phyloP scores from a whole-genome alignment of 2,329 filamentous ascomycete species.

The Sclerotiophoma versabilis region DNA sequence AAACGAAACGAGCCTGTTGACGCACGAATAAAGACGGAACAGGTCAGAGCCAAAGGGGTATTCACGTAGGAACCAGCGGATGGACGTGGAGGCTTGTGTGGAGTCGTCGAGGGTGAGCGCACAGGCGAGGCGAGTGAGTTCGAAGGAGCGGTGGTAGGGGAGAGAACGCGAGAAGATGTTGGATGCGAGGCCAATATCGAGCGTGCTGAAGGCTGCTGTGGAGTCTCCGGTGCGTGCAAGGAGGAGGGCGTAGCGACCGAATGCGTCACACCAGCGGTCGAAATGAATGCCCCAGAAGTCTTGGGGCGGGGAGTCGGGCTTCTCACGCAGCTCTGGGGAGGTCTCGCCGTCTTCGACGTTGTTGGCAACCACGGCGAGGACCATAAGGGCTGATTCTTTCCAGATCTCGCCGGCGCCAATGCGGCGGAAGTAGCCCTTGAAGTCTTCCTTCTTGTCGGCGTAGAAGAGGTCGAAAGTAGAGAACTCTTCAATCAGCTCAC shows the following conservation, averaged over 20 bases:
- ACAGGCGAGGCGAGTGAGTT: constrained; percentile 83
- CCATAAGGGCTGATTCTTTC: constrained; percentile 45
- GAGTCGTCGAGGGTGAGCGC: constrained; percentile 80
- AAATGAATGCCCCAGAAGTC: constrained; percentile 82
- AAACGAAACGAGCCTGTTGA: constrained; percentile 79
- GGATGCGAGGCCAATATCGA: constrained; percentile 79
- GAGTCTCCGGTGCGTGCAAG: constrained; percentile 72
- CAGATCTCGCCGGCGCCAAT: constrained; percentile 42
- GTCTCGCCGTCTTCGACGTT: constrained; percentile 42
- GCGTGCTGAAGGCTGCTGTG: constrained; percentile 78
- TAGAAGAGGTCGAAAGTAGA: constrained; percentile 67
- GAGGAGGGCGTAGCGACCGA: constrained; percentile 83
- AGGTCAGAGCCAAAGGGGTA: constrained; percentile 81
- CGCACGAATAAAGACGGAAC: constrained; percentile 80
- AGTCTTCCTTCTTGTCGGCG: constrained; percentile 54
- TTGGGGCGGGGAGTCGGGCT: constrained; percentile 50
- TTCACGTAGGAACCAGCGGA: constrained; percentile 84
- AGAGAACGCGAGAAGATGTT: constrained; percentile 80
- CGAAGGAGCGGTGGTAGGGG: constrained; percentile 73
- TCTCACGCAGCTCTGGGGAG: constrained; percentile 37
- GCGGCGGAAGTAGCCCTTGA: constrained; percentile 46
- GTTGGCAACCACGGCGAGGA: constrained; percentile 45
- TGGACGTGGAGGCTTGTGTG: constrained; percentile 75
- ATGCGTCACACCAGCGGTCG: constrained; percentile 85
- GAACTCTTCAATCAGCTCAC: constrained; percentile 66